These are phyloP conservation scores for Sporothrix globosa DNA, from an alignment of 2,329 filamentous ascomycete species.

Conservation along the genomic window DNA sequence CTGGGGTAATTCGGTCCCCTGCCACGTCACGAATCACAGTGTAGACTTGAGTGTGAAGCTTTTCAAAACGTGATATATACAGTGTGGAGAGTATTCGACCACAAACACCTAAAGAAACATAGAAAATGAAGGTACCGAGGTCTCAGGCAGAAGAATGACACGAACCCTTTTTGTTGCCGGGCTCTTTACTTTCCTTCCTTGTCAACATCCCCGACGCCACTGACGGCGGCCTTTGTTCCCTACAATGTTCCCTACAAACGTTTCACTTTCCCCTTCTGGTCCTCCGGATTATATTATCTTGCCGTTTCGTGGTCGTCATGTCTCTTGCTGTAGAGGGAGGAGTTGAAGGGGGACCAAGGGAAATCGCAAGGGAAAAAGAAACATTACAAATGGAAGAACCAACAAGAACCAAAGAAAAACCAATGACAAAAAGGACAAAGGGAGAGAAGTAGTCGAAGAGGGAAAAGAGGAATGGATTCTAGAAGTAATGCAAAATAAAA, in stretches of 20 bases:
- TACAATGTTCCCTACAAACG: not conserved
- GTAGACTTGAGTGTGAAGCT: constrained; percentile 8
- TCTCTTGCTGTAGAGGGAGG: not conserved
- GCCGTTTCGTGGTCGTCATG: not conserved
- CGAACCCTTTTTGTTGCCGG: not conserved
- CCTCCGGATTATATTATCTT: not conserved
- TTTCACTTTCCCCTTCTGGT: not conserved
- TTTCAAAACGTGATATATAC: constrained; percentile 31
- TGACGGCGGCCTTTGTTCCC: not conserved
- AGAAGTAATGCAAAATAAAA: constrained; percentile 18
- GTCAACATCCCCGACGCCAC: not conserved
- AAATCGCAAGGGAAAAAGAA: not conserved
- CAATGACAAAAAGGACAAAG: too few relatives aligned
- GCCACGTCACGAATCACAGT: not conserved
- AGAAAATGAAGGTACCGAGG: not conserved
- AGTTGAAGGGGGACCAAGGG: not conserved
- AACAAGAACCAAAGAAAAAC: not conserved
- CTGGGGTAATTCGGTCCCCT: not conserved
- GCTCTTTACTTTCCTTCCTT: not conserved
- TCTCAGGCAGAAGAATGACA: not conserved
- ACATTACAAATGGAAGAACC: not conserved
- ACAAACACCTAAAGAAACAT: constrained; percentile 11
- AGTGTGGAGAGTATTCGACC: constrained; percentile 34
- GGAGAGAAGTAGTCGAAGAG: not conserved
- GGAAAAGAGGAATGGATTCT: constrained; percentile 8